Evolutionary conservation across 2,329 filamentous ascomycete species (phyloP), one percentile per base, ranked within the genome.

Genomic region (Fusarium heterosporum): DNA sequence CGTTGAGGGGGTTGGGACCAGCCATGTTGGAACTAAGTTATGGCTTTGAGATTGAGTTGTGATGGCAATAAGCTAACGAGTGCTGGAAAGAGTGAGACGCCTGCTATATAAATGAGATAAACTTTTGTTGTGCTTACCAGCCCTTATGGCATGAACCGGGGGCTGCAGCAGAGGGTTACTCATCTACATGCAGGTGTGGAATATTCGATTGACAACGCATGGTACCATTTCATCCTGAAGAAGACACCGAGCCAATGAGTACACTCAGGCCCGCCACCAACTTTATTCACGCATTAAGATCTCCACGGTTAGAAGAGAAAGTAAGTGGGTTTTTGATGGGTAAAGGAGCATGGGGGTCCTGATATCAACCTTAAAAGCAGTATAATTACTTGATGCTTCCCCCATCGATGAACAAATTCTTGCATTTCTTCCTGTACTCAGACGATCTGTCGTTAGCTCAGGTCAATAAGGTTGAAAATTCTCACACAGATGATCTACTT

Each of bases 1-100:
- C 83, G 70, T 90, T 89, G 51, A 81, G 75, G 28, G 58, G 69
- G 51, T 78, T 78, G 13, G 52, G 57, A 36, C 40, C 68, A 39
- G 57, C 64, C 63, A 77, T 73, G 17, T 42, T 68, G 55, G 25
- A 53, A 32, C 34, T 42, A 52, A 26, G 26, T n/a, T 47, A 19
- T 51, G 38, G 38, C 16, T 59, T 40, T 10, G 3, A 30, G 32
- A 32, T 26, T 38, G 17, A 32, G n/a, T n/a, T 9, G 4, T 50
- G 19, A 16, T 8, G 28, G 19, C 11, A 28, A 8, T 8, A 10
- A 17, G 11, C 6, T 12, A 43, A 30, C 39, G 28, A 3, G 12
- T 28, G 3, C 9, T 3, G 2, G 1, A 11, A 19, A 36, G 17
- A 26, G 12, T 11, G 13, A 19, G 6, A 9, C 25, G 1, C n/a